These are phyloP conservation scores for Neurospora sublineolata DNA, from an alignment of 495 filamentous ascomycete species.

Conservation along the genomic window DNA sequence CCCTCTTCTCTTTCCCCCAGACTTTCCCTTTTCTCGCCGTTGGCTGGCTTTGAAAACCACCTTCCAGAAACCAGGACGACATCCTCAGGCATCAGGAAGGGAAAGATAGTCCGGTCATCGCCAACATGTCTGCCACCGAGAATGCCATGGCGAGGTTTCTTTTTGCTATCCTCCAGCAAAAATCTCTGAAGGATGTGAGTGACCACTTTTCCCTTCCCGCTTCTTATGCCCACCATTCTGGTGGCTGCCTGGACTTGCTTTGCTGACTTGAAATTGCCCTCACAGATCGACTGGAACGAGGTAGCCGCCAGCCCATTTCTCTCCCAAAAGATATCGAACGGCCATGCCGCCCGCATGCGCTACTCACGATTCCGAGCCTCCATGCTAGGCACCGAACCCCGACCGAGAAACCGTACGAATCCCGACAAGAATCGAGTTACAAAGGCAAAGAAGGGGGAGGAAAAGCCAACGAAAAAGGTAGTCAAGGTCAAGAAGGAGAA, in stretches of 20 bases:
- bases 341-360: slow-evolving; percentile 73
- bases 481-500: slow-evolving; percentile 16
- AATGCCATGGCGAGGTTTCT: slow-evolving; percentile 50
- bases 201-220: background rate
- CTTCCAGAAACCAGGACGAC: background rate
- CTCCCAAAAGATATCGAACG: slow-evolving; percentile 56
- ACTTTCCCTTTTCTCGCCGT: slow-evolving; percentile 10
- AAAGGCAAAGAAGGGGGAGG: slow-evolving; percentile 31
- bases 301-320: slow-evolving; percentile 46
- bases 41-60: slow-evolving; percentile 15
- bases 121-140: slow-evolving; percentile 38
- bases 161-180: slow-evolving; percentile 65
- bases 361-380: slow-evolving; percentile 54
- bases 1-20: background rate
- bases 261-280: background rate
- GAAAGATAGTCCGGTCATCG: background rate
- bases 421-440: slow-evolving; percentile 21
- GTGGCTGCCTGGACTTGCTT: background rate
- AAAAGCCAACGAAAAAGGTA: background rate
- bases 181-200: slow-evolving; percentile 60
- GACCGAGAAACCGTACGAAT: slow-evolving; percentile 27
- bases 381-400: slow-evolving; percentile 31
- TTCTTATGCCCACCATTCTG: background rate
- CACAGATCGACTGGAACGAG: slow-evolving; percentile 61
- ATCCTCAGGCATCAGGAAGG: background rate